Base-by-base conservation (phyloP, 1,284 basidiomycete species). In the Ceratobasidium sp. region DNA sequence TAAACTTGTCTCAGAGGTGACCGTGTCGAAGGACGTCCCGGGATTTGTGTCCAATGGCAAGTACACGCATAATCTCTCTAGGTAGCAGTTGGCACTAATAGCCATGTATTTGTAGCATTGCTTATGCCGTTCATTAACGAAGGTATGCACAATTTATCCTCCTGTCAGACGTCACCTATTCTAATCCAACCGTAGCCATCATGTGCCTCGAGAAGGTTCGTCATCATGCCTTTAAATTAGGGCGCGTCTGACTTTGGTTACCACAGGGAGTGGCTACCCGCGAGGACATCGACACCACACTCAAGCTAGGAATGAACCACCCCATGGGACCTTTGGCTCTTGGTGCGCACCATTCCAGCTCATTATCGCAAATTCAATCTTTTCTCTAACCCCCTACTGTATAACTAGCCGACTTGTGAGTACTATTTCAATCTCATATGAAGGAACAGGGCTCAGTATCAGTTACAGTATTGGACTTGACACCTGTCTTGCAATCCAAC, bases 201-300 rank as follows among this genome's bases (percentile, higher is more conserved):
- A 93, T 97, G 88, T 91, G 91, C 75, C 85, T 98, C 3, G 96
- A 98, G 82, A 92, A 91, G 85, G 92, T 91, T 62, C 18, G 77
- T 74, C 61, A 14, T 55, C 32, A 5, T 55, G 21, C 21, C 32
- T 41, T 49, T 30, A 43, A 47, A 50, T 38, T 49, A 7, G 38
- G 5, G 43, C 6, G 30, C n/a, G n/a, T 16, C 55, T 72, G 49
- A 72, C n/a, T 26, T 58, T 28, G 57, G 73, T 59, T 8, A 63
- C 72, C 49, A 3, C 74, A 94, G 89, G 95, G 95, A 6, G 88
- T 92, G 26, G 96, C 95, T 0, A 93, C 94, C 1, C 89, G 93
- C 52, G 95, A 98, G 73, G 95, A 98, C 80, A 98, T 98, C 76
- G 97, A 98, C 83, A 95, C 91, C 76, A 98, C 95, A 0, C 87